Evolutionary conservation across 805 yeast species (phyloP), one percentile per base, ranked within the genome.

Genomic region (Torulaspora maleeae): DNA sequence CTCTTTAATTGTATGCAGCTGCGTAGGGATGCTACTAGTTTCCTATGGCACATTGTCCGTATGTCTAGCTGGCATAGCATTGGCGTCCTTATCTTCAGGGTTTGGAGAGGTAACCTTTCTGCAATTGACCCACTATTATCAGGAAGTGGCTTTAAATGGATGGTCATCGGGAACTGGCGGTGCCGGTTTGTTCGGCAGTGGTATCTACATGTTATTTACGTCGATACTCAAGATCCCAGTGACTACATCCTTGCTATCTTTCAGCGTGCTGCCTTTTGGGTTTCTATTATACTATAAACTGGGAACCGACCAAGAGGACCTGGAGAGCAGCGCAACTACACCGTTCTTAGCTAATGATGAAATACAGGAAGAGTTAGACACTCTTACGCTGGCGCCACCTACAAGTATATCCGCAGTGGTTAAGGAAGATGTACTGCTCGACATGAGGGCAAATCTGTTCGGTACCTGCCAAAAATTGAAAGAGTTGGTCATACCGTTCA

Each of bases 131-230:
- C 96, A 90, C 60, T 83, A 72, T 55, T 88, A 80, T 62, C 74
- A 72, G 15, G 71, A 72, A 13, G 53, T 61, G n/a, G 72, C 95
- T 3, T 69, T 91, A 37, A 79, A 82, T 40, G 97, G 95, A 0
- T 91, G 95, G 79, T 85, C 95, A 16, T 78, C 89, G 6, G 99
- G 99, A 1, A 91, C 98, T 0, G 98, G 99, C 3, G 95, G 88
- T 15, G 98, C 99, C 1, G 99, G 99, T 0, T 63, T 91, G 4
- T 75, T 78, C 15, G 99, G 98, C 0, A 79, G 90, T 41, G 86
- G 84, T 43, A 59, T 76, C 11, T 90, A 78, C 58, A 57, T 91
- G 74, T 53, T 83, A 1, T 49, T 86, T 55, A 91, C 97, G 0
- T 83, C 91, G 1, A 68, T 88, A 58, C 38, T 86, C 17, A 72